A percentile compares a stretch with the other conserved stretches of the same genome.
Conservation (phyloP, 2,329 filamentous ascomycete genomes). For the Ophiostoma sp. region DNA sequence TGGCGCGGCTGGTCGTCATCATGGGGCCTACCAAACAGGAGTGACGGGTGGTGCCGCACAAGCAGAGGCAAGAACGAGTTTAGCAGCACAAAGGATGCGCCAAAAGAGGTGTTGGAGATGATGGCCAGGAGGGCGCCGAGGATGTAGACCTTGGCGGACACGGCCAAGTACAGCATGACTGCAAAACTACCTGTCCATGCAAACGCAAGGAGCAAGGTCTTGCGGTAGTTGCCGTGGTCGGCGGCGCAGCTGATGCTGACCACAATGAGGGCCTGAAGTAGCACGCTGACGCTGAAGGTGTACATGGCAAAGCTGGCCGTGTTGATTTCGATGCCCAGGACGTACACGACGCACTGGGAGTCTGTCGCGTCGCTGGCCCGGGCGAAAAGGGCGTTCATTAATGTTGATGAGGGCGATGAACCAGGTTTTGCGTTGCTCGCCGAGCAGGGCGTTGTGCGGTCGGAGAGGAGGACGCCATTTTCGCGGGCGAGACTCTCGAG, state of each 20-base stretch:
- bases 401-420: not conserved
- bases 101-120: constrained; percentile 89
- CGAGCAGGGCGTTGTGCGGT: constrained; percentile 73
- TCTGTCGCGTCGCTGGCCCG: constrained; percentile 44
- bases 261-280: constrained; percentile 85
- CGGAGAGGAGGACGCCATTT: constrained; percentile 80
- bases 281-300: constrained; percentile 89
- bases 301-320: constrained; percentile 97
- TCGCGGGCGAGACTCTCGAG: constrained; percentile 91
- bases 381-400: not conserved
- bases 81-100: constrained; percentile 89
- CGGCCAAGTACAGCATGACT: constrained; percentile 85
- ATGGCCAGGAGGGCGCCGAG: constrained; percentile 83
- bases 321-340: constrained; percentile 85
- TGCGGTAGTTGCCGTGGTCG: constrained; percentile 90
- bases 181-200: constrained; percentile 76
- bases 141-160: constrained; percentile 73
- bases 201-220: constrained; percentile 82
- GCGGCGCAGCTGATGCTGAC: constrained; percentile 96
- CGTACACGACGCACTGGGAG: constrained; percentile 76
- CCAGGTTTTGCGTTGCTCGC: constrained; percentile 52
- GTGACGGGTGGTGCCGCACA: constrained; percentile 76
- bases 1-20: constrained; percentile 20
- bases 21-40: constrained; percentile 31
- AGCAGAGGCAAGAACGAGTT: constrained; percentile 94